phyloP scores from a whole-genome alignment of 2,329 filamentous ascomycete species.

The Coniochaeta sp. region DNA sequence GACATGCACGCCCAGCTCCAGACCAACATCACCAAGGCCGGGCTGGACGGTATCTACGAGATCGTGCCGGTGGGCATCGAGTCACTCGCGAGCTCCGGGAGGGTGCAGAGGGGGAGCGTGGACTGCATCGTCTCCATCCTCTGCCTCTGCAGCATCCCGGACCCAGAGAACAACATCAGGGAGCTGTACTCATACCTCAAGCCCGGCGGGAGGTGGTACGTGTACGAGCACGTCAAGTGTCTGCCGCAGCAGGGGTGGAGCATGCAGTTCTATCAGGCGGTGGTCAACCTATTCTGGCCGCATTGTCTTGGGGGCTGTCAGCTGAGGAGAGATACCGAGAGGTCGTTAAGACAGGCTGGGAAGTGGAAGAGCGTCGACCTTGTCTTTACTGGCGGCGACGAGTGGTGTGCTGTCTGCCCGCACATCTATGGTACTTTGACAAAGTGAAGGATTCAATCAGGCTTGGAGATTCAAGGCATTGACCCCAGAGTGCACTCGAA shows the following conservation, averaged over 20 bases:
- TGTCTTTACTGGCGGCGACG: slow-evolving; percentile 28
- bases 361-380: slow-evolving; percentile 44
- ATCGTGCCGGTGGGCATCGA: slow-evolving; percentile 58
- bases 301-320: slow-evolving; percentile 43
- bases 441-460: slow-evolving; percentile 27
- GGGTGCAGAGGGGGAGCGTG: slow-evolving; percentile 41
- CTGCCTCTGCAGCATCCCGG: slow-evolving; percentile 57
- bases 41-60: slow-evolving; percentile 50
- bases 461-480: too few relatives aligned
- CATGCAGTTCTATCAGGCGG: slow-evolving; percentile 39
- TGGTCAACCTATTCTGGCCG: slow-evolving; percentile 47
- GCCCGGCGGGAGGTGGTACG: slow-evolving; percentile 55
- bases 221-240: slow-evolving; percentile 52
- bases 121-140: slow-evolving; percentile 55
- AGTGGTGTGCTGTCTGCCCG: slow-evolving; percentile 35
- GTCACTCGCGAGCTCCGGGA: slow-evolving; percentile 36
- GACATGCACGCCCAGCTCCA: slow-evolving; percentile 42
- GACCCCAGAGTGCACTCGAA: too few relatives aligned
- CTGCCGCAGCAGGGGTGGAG: slow-evolving; percentile 23
- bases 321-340: slow-evolving; percentile 39
- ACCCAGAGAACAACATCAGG: slow-evolving; percentile 46
- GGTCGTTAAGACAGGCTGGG: slow-evolving; percentile 39
- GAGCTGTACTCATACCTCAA: slow-evolving; percentile 51
- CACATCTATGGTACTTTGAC: slow-evolving; percentile 45
- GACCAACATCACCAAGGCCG: slow-evolving; percentile 38